Base-by-base conservation (phyloP, 202 grass and related monocot genomes). In the Schoenoplectus tabernaemontani region DNA sequence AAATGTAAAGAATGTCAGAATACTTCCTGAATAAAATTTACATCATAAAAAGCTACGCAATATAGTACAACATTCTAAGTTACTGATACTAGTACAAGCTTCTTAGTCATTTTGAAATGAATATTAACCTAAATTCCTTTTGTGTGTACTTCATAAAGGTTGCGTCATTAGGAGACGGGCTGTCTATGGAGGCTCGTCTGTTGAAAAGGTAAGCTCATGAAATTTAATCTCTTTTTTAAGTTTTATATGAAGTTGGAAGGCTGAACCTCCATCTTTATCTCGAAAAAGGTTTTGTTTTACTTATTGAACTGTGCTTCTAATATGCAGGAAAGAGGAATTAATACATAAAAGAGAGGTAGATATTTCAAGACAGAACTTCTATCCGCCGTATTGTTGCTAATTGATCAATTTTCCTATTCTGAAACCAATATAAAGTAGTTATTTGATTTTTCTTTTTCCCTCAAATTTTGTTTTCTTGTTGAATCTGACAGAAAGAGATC, bases 161-260 rank as follows among this genome's bases (percentile, higher is more conserved):
- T 82, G 88, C 91, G 75, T 90, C 85, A 82, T 86, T 92, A 68
- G 91, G 96, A 53, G 88, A 98, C 92, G 91, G 96, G 44, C 79
- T 89, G 79, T 98, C 95, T 86, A 86, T 98, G 88, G 96, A 98
- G 79, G 91, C 89, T 79, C 93, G 93, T 51, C 83, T 95, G 76
- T 83, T 98, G 87, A 95, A 92, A 88, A 95, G 88, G 96, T 94
- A 92, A 84, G 60, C 15, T 83, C 78, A 57, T 16, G n/a, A 36
- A 59, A 42, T 43, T 66, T 76, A 34, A 68, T 20, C 12, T 26
- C 16, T 23, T 41, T 72, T 64, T 71, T 47, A 12, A 37, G 30
- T 43, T 75, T 72, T 11, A 13, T 32, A 32, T 2, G 2, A 61
- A 32, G 10, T 61, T 11, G 23, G 23, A 30, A 13, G 59, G 6